Evolutionary conservation across 139 green algal species (phyloP), one percentile per base, ranked within the genome.

Genomic region (Micractinium sp.): DNA sequence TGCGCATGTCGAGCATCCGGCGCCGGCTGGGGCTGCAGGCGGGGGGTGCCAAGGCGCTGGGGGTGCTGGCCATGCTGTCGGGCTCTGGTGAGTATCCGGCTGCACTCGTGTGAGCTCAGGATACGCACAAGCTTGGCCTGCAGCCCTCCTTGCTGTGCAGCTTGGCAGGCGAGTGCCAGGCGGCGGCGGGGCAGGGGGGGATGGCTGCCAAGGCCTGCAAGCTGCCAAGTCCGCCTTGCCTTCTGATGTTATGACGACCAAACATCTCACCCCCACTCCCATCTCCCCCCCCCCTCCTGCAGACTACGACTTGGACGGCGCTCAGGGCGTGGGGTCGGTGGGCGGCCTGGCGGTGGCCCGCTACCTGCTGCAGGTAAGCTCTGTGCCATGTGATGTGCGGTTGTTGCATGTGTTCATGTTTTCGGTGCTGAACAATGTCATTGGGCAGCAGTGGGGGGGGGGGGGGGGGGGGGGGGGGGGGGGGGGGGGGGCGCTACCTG

Each of bases 261-360:
- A 25, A 25, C 20, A 73, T 73, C 20, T n/a, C 23, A 73, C 12
- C 16, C 23, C 14, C 22, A 73, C 63, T 29, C 47, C 47, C 47
- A 9, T n/a, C 47, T 16, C 47, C 47, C 47, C 47, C 9, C 47
- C 47, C 9, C 47, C 9, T 9, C 47, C 47, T 41, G 63, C 87
- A 90, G 92, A 94, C 47, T 94, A 94, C 67, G 83, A 90, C 80
- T 36, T 92, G 25, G 66, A 82, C 16, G 92, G 92, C 0, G 90
- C 92, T 19, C 35, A 88, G 35, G 75, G 87, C n/a, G 89, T 94
- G 36, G 90, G 90, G 13, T 77, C 78, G 0, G 74, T 18, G 18
- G 80, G 66, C 31, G 86, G 79, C 29, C 38, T 93, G 23, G 47
- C 25, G 14, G n/a, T 93, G 39, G 66, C 90, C 35, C 86, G 76